phyloP scores from a whole-genome alignment of 257 asterid species.

The Solanum pinnatisectum region DNA sequence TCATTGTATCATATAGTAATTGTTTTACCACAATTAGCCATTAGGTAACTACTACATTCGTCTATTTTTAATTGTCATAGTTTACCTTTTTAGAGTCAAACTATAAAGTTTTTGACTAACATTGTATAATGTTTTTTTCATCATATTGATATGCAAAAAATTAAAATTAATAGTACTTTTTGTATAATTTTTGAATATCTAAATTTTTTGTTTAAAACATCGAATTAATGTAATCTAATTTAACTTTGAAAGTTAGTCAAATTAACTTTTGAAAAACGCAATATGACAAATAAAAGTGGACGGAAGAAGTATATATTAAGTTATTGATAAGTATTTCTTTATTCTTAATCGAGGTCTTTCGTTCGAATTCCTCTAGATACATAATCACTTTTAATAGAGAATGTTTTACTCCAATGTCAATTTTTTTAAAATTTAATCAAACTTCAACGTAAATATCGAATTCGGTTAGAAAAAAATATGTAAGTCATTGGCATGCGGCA shows the following conservation, averaged over 20 bases:
- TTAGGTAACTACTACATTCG: background rate
- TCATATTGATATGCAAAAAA: no score
- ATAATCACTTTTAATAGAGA: no score
- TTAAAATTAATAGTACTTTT: no score
- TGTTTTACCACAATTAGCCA: background rate
- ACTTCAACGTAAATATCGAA: background rate
- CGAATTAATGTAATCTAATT: no score
- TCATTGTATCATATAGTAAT: background rate
- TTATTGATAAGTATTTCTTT: background rate
- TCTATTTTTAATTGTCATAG: no score
- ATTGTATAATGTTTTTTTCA: no score
- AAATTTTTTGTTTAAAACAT: no score
- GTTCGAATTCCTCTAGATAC: background rate
- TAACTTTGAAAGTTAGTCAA: no score
- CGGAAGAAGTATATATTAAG: background rate
- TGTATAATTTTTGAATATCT: no score
- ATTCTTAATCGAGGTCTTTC: background rate
- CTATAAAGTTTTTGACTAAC: rapidly evolving
- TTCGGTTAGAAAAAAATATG: rapidly evolving
- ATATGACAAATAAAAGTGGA: rapidly evolving
- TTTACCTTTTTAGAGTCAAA: no score
- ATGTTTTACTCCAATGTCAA: rapidly evolving
- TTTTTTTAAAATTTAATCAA: no score
- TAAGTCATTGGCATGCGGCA: background rate
- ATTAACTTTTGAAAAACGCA: no score